Base-by-base conservation (phyloP, 495 filamentous ascomycete genomes). In the Xylaria curta region DNA sequence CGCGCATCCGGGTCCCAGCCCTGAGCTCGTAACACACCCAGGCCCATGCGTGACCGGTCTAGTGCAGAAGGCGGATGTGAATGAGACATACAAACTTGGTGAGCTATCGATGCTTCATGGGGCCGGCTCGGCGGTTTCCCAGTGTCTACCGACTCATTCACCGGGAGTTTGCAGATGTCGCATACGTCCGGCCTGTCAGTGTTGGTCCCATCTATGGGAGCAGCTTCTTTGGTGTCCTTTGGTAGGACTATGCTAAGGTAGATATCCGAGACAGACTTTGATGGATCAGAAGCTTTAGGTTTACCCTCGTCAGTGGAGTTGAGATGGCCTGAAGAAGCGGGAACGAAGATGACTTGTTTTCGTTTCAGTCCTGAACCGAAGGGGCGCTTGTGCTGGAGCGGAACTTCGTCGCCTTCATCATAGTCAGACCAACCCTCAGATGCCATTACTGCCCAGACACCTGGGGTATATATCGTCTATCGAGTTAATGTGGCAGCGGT, bases 1-100 rank as follows among this genome's bases (percentile, higher is more conserved):
- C 93, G 82, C 46, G 88, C 86, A 81, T 98, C 94, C 0, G 93
- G 94, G 78, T 97, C 93, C 92, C 93, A 98, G 47, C 95, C 95
- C 73, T 94, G 90, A 1, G 89, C 85, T 40, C 90, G 86, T 3
- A 98, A 88, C 62, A 93, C 90, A 67, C 87, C 85, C 9, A 98
- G 84, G 0, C 95, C 95, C 79, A 89, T 89, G 46, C 92, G 87
- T 3, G 85, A 86, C n/a, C 95, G 91, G 79, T 97, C 92, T 2
- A 97, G 81, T 68, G 92, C 87, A 0, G 94, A 97, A 2, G 95
- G 95, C 0, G 94, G 93, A 74, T 94, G 89, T 0, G 93, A 94
- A 76, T 97, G 93, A 19, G 86, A 75, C 2, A 97, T 86, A 73
- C 90, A 93, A 54, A 93, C 83, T 84, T 97, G 94, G 75, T 98